Evolutionary conservation across 75 land plant genomes (phyloP), one percentile per base, ranked within the genome.

Genomic region (Pseudotsuga menziesii): DNA sequence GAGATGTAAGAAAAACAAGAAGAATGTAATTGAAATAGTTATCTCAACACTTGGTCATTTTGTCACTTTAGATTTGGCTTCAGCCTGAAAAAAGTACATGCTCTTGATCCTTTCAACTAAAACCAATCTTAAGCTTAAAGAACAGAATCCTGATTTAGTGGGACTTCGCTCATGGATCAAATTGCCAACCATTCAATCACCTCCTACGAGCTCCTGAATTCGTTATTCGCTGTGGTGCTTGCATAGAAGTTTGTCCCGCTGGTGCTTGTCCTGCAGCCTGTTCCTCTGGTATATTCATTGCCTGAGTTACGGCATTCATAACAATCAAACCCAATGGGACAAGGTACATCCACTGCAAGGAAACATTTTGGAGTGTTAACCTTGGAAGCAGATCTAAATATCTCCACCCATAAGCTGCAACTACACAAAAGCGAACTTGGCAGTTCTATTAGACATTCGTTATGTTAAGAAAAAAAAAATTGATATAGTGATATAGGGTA

Each of bases 321-420:
- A 92, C 85, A 73, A 94, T 86, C 22, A 96, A 81, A 23, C 91
- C 98, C 57, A 96, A 86, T 60, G 99, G 98, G 19, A 96, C 84
- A 62, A 92, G 66, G 77, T 96, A 96, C 99, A 96, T 96, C 99
- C 99, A 96, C 99, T 96, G 88, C 80, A 75, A 27, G 15, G 19
- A 75, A 9, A 73, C 20, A 77, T 78, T 19, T 62, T 17, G 14
- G 39, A 48, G 26, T 54, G 61, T 74, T 19, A 80, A 48, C 19
- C 15, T 44, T 39, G 11, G 6, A 56, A 25, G n/a, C 15, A 78
- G 16, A 70, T 1, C 41, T 67, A 41, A 16, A 20, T 73, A 20
- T 55, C 29, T 23, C 54, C 17, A 63, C 4, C 14, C 59, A 73
- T 32, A 55, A 32, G 16, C 39, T 64, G 35, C 35, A 17, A n/a